Conservation (phyloP, 176 grass and related monocot species). For the Metroxylon sagu region DNA sequence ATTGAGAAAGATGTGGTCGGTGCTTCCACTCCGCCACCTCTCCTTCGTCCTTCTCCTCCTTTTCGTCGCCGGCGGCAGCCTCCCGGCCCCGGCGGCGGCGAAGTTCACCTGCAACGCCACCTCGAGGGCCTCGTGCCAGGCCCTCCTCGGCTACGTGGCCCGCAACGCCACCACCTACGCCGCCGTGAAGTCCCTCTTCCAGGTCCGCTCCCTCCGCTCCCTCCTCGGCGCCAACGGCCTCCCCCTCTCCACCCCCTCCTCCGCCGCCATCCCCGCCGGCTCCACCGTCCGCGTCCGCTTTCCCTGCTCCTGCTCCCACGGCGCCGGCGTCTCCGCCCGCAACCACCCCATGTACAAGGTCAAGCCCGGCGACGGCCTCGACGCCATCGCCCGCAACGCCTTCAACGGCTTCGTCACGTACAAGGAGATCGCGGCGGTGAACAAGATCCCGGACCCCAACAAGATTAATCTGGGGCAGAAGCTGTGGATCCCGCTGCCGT, state of each 20-base stretch:
- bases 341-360: constrained; percentile 52
- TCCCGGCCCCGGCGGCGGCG: constrained; percentile 8
- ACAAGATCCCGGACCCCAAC: constrained; percentile 65
- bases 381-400: constrained; percentile 34
- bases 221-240: constrained; percentile 69
- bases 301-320: constrained; percentile 78
- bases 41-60: constrained; percentile 5
- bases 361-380: constrained; percentile 50
- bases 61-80: background rate
- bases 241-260: constrained; percentile 32
- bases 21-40: background rate
- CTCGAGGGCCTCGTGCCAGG: constrained; percentile 51
- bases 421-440: constrained; percentile 75
- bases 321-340: constrained; percentile 48
- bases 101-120: constrained; percentile 57
- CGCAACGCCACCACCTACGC: constrained; percentile 60
- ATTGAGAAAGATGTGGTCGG: too few relatives aligned
- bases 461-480: constrained; percentile 42
- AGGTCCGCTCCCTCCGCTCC: constrained; percentile 69
- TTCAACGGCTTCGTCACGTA: constrained; percentile 64
- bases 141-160: constrained; percentile 60
- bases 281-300: constrained; percentile 52
- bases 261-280: constrained; percentile 19
- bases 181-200: constrained; percentile 52
- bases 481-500: constrained; percentile 83